These are phyloP conservation scores for Friedmanniomyces simplex DNA, from an alignment of 495 filamentous ascomycete genomes.

Conservation along the genomic window DNA sequence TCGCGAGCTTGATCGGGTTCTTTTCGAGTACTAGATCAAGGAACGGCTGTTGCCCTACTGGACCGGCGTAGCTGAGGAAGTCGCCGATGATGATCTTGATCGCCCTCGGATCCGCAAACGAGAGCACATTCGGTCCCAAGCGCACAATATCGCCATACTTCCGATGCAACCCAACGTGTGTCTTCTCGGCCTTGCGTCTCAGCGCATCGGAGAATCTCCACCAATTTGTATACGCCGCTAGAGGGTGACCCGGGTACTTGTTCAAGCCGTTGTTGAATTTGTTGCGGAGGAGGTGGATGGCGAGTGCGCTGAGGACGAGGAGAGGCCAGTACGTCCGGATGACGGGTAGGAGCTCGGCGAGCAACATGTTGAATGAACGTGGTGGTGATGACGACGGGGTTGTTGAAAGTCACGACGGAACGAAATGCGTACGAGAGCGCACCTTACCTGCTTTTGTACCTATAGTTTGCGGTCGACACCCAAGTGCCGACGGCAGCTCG, in stretches of 20 bases:
- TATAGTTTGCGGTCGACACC: neutral
- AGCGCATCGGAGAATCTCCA: constrained; percentile 53
- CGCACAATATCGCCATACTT: constrained; percentile 64
- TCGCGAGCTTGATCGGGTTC: constrained; percentile 36
- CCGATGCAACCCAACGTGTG: constrained; percentile 55
- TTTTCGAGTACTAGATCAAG: constrained; percentile 42
- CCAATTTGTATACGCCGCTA: constrained; percentile 37
- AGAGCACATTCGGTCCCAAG: constrained; percentile 56
- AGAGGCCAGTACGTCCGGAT: constrained; percentile 42
- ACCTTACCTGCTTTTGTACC: constrained; percentile 2
- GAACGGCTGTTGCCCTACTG: constrained; percentile 43
- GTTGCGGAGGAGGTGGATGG: constrained; percentile 43
- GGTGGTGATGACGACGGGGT: neutral
- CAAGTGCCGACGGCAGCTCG: neutral
- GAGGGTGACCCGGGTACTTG: constrained; percentile 16
- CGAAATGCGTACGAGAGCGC: neutral
- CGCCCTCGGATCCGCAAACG: constrained; percentile 55
- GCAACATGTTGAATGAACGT: constrained; percentile 22
- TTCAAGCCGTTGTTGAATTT: constrained; percentile 46
- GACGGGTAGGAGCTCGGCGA: constrained; percentile 28
- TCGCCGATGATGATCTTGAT: constrained; percentile 51
- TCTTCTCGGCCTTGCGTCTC: constrained; percentile 49
- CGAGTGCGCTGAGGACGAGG: constrained; percentile 24
- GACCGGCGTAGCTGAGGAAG: constrained; percentile 39
- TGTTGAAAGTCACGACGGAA: neutral